A percentile compares a stretch with the other conserved stretches of the same genome.
Conservation (phyloP, 208 protist species). For the Leishmania tarentolae region DNA sequence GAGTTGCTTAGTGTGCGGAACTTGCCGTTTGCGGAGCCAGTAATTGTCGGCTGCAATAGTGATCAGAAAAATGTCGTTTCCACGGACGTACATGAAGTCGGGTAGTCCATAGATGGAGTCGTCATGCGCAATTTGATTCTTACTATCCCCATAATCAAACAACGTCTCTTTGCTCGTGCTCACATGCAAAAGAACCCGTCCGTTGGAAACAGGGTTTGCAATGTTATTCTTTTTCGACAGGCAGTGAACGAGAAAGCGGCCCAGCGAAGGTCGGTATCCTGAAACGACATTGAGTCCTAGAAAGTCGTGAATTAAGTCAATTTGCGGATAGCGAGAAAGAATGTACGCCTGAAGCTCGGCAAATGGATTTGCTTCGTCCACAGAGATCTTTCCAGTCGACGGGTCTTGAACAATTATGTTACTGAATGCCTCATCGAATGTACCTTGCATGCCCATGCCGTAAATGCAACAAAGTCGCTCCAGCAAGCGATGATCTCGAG, state of each 20-base stretch:
- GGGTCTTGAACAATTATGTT: constrained; percentile 78
- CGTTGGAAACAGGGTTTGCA: constrained; percentile 12
- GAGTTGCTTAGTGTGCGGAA: constrained; percentile 81
- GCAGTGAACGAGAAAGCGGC: constrained; percentile 50
- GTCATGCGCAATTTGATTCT: constrained; percentile 45
- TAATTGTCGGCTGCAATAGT: constrained; percentile 83
- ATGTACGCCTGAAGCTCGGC: constrained; percentile 55
- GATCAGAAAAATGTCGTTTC: constrained; percentile 72
- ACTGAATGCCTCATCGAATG: constrained; percentile 80
- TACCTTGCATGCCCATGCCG: constrained; percentile 66
- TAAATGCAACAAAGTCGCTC: constrained; percentile 87
- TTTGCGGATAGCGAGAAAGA: constrained; percentile 60
- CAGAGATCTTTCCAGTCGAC: constrained; percentile 37
- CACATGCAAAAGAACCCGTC: constrained; percentile 49
- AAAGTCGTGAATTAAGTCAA: constrained; percentile 86
- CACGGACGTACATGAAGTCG: constrained; percentile 80
- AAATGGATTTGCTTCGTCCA: constrained; percentile 71
- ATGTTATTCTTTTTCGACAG: constrained; percentile 30
- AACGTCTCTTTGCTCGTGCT: constrained; percentile 50
- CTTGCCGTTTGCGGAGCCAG: constrained; percentile 81
- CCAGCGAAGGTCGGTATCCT: constrained; percentile 70
- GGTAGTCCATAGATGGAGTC: constrained; percentile 74
- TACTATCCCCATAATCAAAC: constrained; percentile 81
- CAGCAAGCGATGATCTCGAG: constrained; percentile 67
- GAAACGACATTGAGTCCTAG: constrained; percentile 69